Percentiles rank a stretch among this genome's conserved stretches.
These are phyloP conservation scores for Nitzschia sp. DNA, from an alignment of 108 stramenopile genomes.

Conservation along the genomic window DNA sequence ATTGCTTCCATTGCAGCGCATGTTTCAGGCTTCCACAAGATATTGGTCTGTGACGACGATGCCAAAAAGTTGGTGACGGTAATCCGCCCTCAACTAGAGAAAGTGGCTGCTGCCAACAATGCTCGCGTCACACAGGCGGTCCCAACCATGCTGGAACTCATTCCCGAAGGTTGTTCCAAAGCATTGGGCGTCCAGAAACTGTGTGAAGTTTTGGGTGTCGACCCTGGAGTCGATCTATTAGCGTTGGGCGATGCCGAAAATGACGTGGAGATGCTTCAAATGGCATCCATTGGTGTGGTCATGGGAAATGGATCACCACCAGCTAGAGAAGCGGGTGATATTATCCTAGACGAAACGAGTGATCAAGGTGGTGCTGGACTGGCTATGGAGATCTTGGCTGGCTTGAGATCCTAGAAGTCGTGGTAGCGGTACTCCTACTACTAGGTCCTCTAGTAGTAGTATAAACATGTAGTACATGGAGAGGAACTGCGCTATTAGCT, in stretches of 20 bases:
- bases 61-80: conserved; percentile 43
- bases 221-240: conserved; percentile 60
- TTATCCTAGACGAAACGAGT: conserved; percentile 74
- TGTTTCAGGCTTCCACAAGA: conserved; percentile 71
- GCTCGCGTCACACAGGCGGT: conserved; percentile 83
- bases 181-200: conserved; percentile 82
- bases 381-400: conserved; percentile 65
- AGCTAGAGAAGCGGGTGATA: conserved; percentile 77
- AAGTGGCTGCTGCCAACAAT: conserved; percentile 48
- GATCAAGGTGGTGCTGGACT: conserved; percentile 91
- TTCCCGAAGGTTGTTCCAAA: conserved; percentile 89
- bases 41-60: conserved; percentile 79
- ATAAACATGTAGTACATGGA: too few species aligned
- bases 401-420: too few species aligned
- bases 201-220: conserved; percentile 72
- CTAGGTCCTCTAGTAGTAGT: too few species aligned
- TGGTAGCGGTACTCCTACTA: too few species aligned
- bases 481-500: too few species aligned
- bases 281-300: conserved; percentile 81
- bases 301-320: conserved; percentile 82
- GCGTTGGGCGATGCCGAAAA: conserved; percentile 95
- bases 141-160: conserved; percentile 89
- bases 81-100: conserved; percentile 72
- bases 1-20: conserved; percentile 40
- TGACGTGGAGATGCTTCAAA: conserved; percentile 81